Percentiles rank a stretch among this genome's conserved stretches.
Conservation (phyloP, 1,139 yeast genomes). For the Yamadazyma dendronema region DNA sequence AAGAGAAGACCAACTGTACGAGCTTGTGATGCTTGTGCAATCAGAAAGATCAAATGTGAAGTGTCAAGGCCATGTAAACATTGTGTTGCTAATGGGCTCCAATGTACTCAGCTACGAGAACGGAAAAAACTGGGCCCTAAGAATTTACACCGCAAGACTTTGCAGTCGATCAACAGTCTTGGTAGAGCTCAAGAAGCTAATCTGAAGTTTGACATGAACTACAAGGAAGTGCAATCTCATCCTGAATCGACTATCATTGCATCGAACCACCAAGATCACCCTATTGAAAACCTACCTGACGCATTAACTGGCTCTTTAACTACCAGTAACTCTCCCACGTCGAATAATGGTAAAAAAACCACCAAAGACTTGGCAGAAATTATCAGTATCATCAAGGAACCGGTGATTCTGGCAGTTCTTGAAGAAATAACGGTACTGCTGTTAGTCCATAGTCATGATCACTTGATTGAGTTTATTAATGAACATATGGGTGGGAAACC, state of each 20-base stretch:
- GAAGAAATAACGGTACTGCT: constrained; percentile 32
- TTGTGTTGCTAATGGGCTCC: constrained; percentile 35
- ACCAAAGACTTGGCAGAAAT: constrained; percentile 23
- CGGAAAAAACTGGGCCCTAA: constrained; percentile 48
- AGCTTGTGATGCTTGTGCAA: constrained; percentile 48
- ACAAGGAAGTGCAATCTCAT: constrained; percentile 2
- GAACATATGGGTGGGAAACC: constrained; percentile 19
- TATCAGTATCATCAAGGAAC: constrained; percentile 23
- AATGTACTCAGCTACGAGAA: constrained; percentile 37
- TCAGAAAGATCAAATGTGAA: constrained; percentile 44
- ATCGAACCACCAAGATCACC: constrained; percentile 16
- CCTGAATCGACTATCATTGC: constrained; percentile 14
- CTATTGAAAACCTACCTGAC: constrained; percentile 18
- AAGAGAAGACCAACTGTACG: constrained; percentile 24
- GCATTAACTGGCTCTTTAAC: constrained; percentile 9
- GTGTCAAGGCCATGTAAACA: constrained; percentile 38
- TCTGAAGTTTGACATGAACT: constrained; percentile 11
- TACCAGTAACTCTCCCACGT: constrained; percentile 2
- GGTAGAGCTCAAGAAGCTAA: constrained; percentile 14
- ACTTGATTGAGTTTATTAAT: constrained; percentile 26
- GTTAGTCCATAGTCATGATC: constrained; percentile 22
- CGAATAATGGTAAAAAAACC: constrained; percentile 12
- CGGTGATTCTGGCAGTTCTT: constrained; percentile 21
- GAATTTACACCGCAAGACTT: constrained; percentile 35
- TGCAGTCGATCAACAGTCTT: constrained; percentile 32